A percentile compares a stretch with the other conserved stretches of the same genome.
Evolutionary conservation across 2,329 filamentous ascomycete genomes (phyloP).

Genomic region (Paramyrothecium roridum): DNA sequence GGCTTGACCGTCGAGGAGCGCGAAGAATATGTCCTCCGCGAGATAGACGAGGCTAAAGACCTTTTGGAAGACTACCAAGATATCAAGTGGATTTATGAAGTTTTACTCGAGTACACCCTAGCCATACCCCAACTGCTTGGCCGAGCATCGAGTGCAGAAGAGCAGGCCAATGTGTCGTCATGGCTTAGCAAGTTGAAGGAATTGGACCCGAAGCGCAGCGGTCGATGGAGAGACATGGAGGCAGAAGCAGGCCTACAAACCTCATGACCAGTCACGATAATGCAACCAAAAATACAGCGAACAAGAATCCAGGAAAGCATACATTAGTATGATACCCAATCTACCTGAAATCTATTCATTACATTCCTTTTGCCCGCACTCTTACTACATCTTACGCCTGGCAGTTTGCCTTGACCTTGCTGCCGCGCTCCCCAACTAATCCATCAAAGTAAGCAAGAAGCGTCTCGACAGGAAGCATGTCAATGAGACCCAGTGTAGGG

Average conservation of each 20-base stretch:
- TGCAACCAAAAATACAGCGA: background rate
- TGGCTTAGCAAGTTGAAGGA: slow-evolving; percentile 66
- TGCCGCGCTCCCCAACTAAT: slow-evolving; percentile 55
- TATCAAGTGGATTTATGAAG: slow-evolving; percentile 85
- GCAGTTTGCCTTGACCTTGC: slow-evolving; percentile 34
- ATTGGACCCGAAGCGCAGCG: slow-evolving; percentile 70
- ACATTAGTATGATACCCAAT: too few species aligned
- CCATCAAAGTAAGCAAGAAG: slow-evolving; percentile 70
- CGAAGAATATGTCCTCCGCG: slow-evolving; percentile 60
- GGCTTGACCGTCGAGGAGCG: slow-evolving; percentile 61
- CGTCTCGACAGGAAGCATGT: slow-evolving; percentile 66
- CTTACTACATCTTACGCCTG: background rate
- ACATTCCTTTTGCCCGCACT: background rate
- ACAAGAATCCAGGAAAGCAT: too few species aligned
- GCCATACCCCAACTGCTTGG: slow-evolving; percentile 52
- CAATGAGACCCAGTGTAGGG: slow-evolving; percentile 63
- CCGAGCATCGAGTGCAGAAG: slow-evolving; percentile 31
- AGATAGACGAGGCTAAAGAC: slow-evolving; percentile 72
- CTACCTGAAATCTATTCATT: too few species aligned
- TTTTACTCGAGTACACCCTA: slow-evolving; percentile 71
- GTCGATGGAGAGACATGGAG: slow-evolving; percentile 73
- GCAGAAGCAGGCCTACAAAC: slow-evolving; percentile 25
- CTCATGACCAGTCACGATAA: background rate
- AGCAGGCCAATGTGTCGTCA: slow-evolving; percentile 41
- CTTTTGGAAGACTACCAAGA: slow-evolving; percentile 56